Evolutionary conservation across 192 early-diverging fungal genomes (phyloP).

Genomic region (Rhizophagus clarus): DNA sequence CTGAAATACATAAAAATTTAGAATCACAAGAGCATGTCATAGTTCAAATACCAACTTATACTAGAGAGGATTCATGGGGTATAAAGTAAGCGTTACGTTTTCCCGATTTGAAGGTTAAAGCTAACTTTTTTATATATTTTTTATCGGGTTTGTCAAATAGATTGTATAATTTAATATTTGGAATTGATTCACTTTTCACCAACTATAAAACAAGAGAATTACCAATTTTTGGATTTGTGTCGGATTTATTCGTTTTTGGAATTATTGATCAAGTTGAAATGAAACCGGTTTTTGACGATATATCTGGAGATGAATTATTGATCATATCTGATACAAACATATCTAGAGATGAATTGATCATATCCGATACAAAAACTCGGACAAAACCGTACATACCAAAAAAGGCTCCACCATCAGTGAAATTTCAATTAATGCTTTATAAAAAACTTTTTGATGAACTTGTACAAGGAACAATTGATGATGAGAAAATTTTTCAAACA

Average conservation of each 20-base stretch:
- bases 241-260: constrained; percentile 13
- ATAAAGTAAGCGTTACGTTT: neutral
- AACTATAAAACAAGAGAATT: constrained; percentile 15
- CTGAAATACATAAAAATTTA: constrained; percentile 7
- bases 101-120: no score
- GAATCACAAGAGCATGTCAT: constrained; percentile 22
- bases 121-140: neutral
- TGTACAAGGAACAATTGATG: neutral
- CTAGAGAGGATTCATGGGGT: constrained; percentile 21
- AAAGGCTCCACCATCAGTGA: neutral
- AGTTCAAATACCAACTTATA: neutral
- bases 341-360: neutral
- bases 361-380: constrained; percentile 27
- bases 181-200: neutral
- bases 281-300: neutral
- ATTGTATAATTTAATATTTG: constrained; percentile 7
- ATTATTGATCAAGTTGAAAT: constrained; percentile 21
- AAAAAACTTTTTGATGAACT: constrained; percentile 31
- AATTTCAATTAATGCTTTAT: constrained; percentile 28
- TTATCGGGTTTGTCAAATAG: neutral
- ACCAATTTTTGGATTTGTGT: constrained; percentile 30
- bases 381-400: neutral
- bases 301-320: neutral
- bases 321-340: constrained; percentile 21
- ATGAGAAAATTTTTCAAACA: neutral